Percentiles rank a stretch among this genome's conserved stretches.
These are phyloP conservation scores for Pyrus bretschneideri DNA, from an alignment of 306 rosid genomes.

Conservation along the genomic window DNA sequence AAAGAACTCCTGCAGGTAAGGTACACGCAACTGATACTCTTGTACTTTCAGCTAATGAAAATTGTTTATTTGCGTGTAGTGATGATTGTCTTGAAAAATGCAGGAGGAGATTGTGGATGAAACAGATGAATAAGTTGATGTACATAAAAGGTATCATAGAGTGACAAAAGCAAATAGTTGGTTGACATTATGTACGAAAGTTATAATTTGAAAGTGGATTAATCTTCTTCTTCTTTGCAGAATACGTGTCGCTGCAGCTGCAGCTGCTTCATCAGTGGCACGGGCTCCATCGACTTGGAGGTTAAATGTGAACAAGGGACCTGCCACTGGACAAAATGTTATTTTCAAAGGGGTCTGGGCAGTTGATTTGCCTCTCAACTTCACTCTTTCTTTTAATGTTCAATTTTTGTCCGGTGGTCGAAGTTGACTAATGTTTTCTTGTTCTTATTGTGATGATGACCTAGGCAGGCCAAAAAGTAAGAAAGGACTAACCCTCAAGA, in stretches of 20 bases:
- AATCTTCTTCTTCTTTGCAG: constrained; percentile 32
- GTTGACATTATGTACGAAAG: background rate
- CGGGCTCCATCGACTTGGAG: constrained; percentile 78
- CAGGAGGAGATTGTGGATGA: constrained; percentile 99
- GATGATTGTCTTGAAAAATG: constrained; percentile 14
- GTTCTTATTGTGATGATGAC: constrained; percentile 13
- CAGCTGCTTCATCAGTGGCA: constrained; percentile 90
- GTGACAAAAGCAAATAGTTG: background rate
- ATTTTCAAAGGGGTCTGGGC: background rate
- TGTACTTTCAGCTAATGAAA: constrained; percentile 1
- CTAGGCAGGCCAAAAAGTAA: constrained; percentile 58
- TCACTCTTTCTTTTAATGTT: background rate
- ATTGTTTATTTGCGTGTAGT: background rate
- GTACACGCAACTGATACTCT: constrained; percentile 8
- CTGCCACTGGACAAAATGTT: constrained; percentile 29
- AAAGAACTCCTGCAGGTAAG: constrained; percentile 95
- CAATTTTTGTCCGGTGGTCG: background rate
- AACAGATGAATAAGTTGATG: constrained; percentile 95
- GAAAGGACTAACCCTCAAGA: constrained; percentile 43
- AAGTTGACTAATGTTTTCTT: constrained; percentile 6
- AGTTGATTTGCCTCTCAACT: background rate
- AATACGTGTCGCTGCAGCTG: constrained; percentile 93
- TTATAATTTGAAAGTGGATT: background rate
- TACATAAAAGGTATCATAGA: constrained; percentile 68
- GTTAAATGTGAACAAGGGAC: constrained; percentile 54